Conservation (phyloP, 306 rosid species). For the Carpinus fangiana region DNA sequence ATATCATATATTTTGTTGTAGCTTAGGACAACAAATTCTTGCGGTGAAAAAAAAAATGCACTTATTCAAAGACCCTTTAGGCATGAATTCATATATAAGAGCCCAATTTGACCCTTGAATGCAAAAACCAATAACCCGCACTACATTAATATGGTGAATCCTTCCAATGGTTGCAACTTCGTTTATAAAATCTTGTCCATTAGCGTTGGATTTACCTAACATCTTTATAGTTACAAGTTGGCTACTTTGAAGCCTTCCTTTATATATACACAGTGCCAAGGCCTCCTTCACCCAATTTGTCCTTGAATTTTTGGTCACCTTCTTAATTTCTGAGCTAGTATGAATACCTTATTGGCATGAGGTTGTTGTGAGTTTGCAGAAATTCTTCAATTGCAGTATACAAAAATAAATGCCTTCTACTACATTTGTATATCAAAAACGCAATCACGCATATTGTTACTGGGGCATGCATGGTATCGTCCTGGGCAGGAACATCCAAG, state of each 20-base stretch:
- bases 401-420: background rate
- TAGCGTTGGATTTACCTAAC: background rate
- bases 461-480: background rate
- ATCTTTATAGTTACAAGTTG: background rate
- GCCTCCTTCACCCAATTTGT: background rate
- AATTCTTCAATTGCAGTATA: background rate
- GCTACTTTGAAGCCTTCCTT: background rate
- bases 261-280: background rate
- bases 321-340: background rate
- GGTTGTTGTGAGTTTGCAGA: background rate
- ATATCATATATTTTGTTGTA: background rate
- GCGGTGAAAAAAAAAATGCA: background rate
- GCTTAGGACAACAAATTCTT: background rate
- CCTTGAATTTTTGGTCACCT: background rate
- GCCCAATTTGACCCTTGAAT: background rate
- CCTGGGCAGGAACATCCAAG: background rate
- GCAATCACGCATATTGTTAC: background rate
- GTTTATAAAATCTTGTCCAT: background rate
- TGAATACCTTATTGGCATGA: background rate
- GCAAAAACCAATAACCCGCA: background rate
- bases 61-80: background rate
- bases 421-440: background rate
- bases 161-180: background rate
- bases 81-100: background rate
- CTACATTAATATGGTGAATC: background rate